Conservation (phyloP, 139 green algal genomes). For the Chlorella sp. region DNA sequence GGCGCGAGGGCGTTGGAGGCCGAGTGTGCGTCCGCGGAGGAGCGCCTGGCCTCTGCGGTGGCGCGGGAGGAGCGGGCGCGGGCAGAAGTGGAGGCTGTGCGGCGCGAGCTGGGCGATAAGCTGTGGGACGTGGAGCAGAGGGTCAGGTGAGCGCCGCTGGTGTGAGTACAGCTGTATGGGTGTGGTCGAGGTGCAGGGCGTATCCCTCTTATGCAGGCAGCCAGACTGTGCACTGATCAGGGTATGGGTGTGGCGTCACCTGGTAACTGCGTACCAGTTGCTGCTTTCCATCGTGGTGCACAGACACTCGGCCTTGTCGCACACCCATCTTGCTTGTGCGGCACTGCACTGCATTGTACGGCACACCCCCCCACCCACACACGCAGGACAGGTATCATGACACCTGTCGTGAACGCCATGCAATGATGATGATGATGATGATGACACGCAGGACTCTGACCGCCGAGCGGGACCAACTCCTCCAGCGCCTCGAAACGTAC, state of each 20-base stretch:
- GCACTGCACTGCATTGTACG: too few species aligned
- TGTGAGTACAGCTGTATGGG: not conserved
- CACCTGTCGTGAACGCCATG: too few species aligned
- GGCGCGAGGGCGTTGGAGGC: not conserved
- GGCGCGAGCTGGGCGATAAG: constrained; percentile 23
- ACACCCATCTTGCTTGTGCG: too few species aligned
- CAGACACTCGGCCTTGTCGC: too few species aligned
- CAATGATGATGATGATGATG: too few species aligned
- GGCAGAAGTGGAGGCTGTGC: not conserved
- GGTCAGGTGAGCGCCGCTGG: not conserved
- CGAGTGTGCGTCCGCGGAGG: not conserved
- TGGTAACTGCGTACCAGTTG: too few species aligned
- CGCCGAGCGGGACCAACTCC: not conserved
- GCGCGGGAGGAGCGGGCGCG: constrained; percentile 5
- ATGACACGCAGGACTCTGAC: not conserved
- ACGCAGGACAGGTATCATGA: too few species aligned
- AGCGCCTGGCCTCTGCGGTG: constrained; percentile 6
- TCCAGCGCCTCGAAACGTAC: not conserved
- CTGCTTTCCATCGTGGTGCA: too few species aligned
- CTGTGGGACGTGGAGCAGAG: constrained; percentile 29
- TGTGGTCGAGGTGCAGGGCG: not conserved
- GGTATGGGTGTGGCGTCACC: not conserved
- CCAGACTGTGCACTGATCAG: too few species aligned
- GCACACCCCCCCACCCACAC: not conserved
- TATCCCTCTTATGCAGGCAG: too few species aligned